Percentiles rank a stretch among this genome's conserved stretches.
Evolutionary conservation across 306 rosid genomes (phyloP).

Genomic region (Malus fusca): DNA sequence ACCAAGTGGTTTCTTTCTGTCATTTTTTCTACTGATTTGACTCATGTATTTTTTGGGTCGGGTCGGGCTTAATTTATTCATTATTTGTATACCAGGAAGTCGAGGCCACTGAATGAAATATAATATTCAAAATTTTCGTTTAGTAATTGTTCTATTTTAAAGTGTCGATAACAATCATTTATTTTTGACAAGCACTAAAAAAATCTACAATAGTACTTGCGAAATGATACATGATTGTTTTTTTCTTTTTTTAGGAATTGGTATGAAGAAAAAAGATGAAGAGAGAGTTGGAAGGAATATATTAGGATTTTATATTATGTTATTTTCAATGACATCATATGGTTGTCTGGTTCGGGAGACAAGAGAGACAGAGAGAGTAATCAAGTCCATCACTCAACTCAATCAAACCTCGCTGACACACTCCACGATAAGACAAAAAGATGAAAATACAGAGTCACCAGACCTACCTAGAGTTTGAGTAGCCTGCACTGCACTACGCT

Average conservation of each 20-base stretch:
- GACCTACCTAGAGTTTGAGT: background rate
- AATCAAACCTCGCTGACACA: background rate
- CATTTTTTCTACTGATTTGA: background rate
- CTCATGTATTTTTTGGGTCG: constrained; percentile 10
- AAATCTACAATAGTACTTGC: no score
- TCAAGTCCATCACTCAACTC: background rate
- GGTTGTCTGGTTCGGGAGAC: background rate
- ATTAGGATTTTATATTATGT: background rate
- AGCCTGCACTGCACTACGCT: no score
- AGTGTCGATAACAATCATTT: no score
- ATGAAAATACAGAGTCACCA: background rate
- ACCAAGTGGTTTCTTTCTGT: background rate
- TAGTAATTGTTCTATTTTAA: no score
- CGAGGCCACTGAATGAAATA: background rate
- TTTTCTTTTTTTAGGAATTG: no score
- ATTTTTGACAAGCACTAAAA: no score
- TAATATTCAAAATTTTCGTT: background rate
- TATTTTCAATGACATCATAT: background rate
- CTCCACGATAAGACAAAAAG: background rate
- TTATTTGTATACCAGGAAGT: background rate
- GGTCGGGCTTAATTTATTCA: constrained; percentile 9
- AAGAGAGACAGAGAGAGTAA: background rate
- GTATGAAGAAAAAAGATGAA: background rate
- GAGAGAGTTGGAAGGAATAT: background rate
- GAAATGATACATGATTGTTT: no score